Evolutionary conservation across 495 filamentous ascomycete genomes (phyloP), one percentile per base, ranked within the genome.

Genomic region (Daldinia concentrica): DNA sequence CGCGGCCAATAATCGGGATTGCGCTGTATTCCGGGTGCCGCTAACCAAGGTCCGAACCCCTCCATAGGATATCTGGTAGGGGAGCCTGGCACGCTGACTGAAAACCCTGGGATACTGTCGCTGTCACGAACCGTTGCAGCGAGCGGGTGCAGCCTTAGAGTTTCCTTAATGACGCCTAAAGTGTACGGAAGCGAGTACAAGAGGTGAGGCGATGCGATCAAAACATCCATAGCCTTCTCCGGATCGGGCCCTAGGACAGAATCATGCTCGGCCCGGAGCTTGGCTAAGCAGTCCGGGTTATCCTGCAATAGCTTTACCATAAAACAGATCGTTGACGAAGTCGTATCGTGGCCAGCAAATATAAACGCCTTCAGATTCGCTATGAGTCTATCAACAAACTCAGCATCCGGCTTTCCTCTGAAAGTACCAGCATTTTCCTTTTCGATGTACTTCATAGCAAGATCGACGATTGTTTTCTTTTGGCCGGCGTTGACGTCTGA

Each of bases 271-370:
- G 71, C 78, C 32, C 79, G 79, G 4, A 87, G 22, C 11, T 69
- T 75, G 2, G 72, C 70, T 7, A 86, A 71, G n/a, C 77, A 74
- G 0, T 75, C 63, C 1, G 84, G 84, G 66, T 87, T 58, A 27
- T 79, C 68, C 1, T 77, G 76, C 0, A 89, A 76, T 4, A 82
- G 62, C 50, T 85, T 77, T 48, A 75, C 77, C 55, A 74, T 71
- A 60, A 77, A 83, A 41, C 75, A 69, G 22, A 84, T 79, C 29
- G 75, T 79, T 29, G 74, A 66, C n/a, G 79, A 68, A 1, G 82
- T 85, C 0, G 83, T 83, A 62, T 85, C 83, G 69, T 83, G 79
- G n/a, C 83, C 83, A 0, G 78, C 83, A 24, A 82, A 79, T 14
- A 85, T 74, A 63, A 84, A 83, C 1, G 78, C 75, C 50, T 79